Evolutionary conservation across 192 early-diverging fungal genomes (phyloP), one percentile per base, ranked within the genome.

Genomic region (Coemansia sp.): DNA sequence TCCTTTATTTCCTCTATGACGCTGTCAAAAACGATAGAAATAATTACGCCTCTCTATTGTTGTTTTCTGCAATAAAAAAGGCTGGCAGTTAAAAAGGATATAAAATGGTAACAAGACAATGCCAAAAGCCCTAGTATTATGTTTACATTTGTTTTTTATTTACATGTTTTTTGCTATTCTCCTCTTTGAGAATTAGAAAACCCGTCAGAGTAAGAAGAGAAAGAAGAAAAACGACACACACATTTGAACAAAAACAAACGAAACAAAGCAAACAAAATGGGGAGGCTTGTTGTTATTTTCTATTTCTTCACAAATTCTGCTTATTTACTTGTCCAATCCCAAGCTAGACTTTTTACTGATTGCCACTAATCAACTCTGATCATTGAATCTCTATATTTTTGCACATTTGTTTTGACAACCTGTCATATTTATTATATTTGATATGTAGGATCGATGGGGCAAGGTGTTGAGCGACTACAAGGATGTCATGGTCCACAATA

Each of bases 381-480:
- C 4, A n/a, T 4, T 2, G 32, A 32, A 32, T 32, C 32, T 32
- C 32, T 32, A 32, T 32, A 32, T 32, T 32, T 32, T 0, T 32
- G 32, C 4, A 32, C 32, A 32, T 32, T 32, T 32, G 4, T 1
- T 4, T 32, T 32, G 3, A 1, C 32, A 1, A 32, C 4, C 32
- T 32, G 3, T 32, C 32, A 32, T 32, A 18, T 26, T 22, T 41
- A 45, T 61, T 56, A 5, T 12, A n/a, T n/a, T n/a, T n/a, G n/a
- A n/a, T 58, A 15, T 59, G 7, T 74, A 82, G 76, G 80, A 83
- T 49, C 80, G 80, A n/a, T 83, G 80, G 80, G 80, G 80, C 56
- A 83, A 83, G 49, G 80, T 83, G 58, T 68, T 83, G 9, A 77
- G 75, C 66, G 80, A 83, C 57, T 83, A 83, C 66, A 83, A 78